Conservation (phyloP, 2,329 filamentous ascomycete species). For the Penicillium olsonii region DNA sequence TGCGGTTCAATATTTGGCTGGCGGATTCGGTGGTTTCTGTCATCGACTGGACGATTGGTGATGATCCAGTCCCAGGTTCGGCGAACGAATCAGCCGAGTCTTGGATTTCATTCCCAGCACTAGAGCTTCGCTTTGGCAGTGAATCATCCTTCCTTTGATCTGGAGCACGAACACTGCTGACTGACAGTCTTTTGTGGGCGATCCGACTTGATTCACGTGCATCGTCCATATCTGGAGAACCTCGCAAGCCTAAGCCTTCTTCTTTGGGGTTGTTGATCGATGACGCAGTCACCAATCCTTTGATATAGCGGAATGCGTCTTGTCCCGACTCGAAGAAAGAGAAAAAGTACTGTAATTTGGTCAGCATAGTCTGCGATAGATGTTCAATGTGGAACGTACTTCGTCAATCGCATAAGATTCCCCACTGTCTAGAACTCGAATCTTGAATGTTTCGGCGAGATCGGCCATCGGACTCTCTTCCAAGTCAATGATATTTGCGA, state of each 20-base stretch:
- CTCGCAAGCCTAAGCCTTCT: constrained; percentile 17
- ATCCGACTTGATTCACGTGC: constrained; percentile 18
- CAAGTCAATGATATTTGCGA: constrained; percentile 85
- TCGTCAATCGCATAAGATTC: constrained; percentile 96
- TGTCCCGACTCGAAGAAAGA: constrained; percentile 87
- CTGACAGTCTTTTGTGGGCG: constrained; percentile 24
- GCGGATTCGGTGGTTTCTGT: constrained; percentile 78
- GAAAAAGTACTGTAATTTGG: constrained; percentile 78
- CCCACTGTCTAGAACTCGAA: constrained; percentile 88
- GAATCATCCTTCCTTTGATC: constrained; percentile 9
- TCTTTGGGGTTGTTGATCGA: constrained; percentile 48
- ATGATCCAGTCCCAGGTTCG: constrained; percentile 74
- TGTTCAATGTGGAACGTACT: constrained; percentile 47
- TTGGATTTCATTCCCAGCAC: constrained; percentile 58
- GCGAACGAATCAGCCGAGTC: constrained; percentile 74
- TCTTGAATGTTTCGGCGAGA: constrained; percentile 90
- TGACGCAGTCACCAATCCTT: constrained; percentile 68
- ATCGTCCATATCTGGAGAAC: constrained; percentile 14
- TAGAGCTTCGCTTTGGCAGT: constrained; percentile 61
- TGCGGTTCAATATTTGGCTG: constrained; percentile 85
- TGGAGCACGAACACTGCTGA: constrained; percentile 19
- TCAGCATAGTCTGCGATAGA: constrained; percentile 15
- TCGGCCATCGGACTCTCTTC: constrained; percentile 90
- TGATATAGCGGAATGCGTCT: constrained; percentile 78
- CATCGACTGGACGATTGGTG: constrained; percentile 66